Base-by-base conservation (phyloP, 2,329 filamentous ascomycete genomes). In the Helotiales sp. region DNA sequence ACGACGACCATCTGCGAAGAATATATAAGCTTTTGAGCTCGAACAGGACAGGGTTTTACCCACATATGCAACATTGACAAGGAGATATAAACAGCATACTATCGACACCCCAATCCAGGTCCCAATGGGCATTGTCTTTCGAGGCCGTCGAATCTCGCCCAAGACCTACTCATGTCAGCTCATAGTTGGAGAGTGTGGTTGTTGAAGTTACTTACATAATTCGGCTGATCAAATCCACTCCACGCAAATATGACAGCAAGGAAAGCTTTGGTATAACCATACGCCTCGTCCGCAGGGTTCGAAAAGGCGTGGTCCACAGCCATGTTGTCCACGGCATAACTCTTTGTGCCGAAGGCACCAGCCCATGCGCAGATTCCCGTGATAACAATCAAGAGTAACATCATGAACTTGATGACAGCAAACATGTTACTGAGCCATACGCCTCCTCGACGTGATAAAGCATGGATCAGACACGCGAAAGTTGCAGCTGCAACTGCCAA, bases 351-450 rank as follows among this genome's bases (percentile, higher is more conserved):
- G 49, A 52, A 52, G 1, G 49, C 49, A 30, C 49, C 49, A 8
- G 49, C 17, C 49, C 49, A 52, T 17, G 49, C 49, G 6, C 65
- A 50, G 54, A 80, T 76, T 10, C 79, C 81, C 22, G 79, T 73
- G 8, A 74, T 65, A 43, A 82, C 76, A 57, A 87, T 83, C 10
- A 81, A 75, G 1, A 85, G 63, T 1, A 87, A 78, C 1, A 86
- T 80, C 54, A 77, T 71, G 2, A 85, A 74, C 69, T 87, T 87
- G 66, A 84, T 70, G 2, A 81, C 74, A 3, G 84, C 84, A 34
- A 87, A 77, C n/a, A 79, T 26, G 68, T 86, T 86, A 72, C 84
- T 85, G 26, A 86, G 71, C 24, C 78, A 72, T 50, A 87, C 85
- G 1, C 85, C 85, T 2, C 82, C 83, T 5, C 80, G 77, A 28